Percentiles rank a stretch among this genome's conserved stretches.
phyloP scores from a whole-genome alignment of 441 rosid species.

The Dalechampia spathulata region DNA sequence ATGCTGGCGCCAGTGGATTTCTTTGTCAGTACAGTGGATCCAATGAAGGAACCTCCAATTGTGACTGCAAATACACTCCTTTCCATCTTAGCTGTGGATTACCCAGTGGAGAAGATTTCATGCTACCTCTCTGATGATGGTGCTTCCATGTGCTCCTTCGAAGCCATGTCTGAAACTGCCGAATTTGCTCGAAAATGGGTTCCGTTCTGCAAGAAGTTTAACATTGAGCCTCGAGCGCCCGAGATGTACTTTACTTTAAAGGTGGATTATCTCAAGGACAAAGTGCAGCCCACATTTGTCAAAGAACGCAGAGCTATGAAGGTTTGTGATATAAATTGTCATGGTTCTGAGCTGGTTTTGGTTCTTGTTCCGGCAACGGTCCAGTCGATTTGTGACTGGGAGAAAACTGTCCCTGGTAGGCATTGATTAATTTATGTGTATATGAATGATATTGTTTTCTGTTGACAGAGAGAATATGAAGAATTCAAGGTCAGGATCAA shows the following conservation, averaged over 20 bases:
- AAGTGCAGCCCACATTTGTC: slow-evolving; percentile 88
- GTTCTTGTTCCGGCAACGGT: too few relatives aligned
- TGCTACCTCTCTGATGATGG: slow-evolving; percentile 95
- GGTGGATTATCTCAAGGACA: slow-evolving; percentile 89
- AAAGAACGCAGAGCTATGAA: slow-evolving; percentile 95
- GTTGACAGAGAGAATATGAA: slow-evolving; percentile 80
- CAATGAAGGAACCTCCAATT: slow-evolving; percentile 96
- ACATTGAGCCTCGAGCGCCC: slow-evolving; percentile 51
- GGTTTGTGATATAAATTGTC: slow-evolving; percentile 31
- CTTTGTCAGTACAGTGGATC: slow-evolving; percentile 95
- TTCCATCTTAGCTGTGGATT: slow-evolving; percentile 90
- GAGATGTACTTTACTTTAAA: slow-evolving; percentile 72
- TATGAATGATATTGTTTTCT: slow-evolving; percentile 1
- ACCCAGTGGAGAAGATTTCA: slow-evolving; percentile 82
- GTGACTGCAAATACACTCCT: slow-evolving; percentile 80
- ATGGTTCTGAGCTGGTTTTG: background rate
- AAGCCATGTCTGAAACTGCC: slow-evolving; percentile 69
- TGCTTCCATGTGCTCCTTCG: slow-evolving; percentile 90
- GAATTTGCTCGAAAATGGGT: slow-evolving; percentile 58
- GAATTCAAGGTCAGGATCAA: slow-evolving; percentile 90
- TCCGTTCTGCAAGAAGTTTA: slow-evolving; percentile 51
- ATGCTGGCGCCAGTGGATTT: slow-evolving; percentile 75
- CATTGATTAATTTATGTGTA: too few relatives aligned
- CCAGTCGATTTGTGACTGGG: too few relatives aligned
- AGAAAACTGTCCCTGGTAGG: too few relatives aligned